phyloP scores from a whole-genome alignment of 306 rosid species.

The Trichosanthes cucumerina region DNA sequence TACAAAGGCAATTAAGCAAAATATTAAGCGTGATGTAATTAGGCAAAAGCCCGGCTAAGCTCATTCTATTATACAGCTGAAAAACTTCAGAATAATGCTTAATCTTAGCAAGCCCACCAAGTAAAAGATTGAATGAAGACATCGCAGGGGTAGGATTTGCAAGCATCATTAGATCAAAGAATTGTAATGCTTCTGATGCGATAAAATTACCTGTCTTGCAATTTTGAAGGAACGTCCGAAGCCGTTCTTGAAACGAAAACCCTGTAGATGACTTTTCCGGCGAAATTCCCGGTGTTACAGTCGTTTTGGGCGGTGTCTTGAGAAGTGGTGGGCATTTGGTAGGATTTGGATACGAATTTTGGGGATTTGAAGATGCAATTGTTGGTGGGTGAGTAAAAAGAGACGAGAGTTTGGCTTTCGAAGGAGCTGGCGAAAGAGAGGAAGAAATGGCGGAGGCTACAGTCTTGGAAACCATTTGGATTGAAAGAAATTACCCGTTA shows the following conservation, averaged over 20 bases:
- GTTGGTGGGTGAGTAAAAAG: neutral
- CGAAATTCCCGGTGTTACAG: neutral
- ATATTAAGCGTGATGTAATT: constrained; percentile 20
- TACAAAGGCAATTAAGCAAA: constrained; percentile 32
- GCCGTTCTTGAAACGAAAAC: constrained; percentile 8
- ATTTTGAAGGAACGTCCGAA: constrained; percentile 16
- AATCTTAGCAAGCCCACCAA: constrained; percentile 25
- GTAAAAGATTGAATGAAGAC: constrained; percentile 26
- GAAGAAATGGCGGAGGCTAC: neutral
- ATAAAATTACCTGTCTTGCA: constrained; percentile 19
- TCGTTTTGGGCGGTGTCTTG: neutral
- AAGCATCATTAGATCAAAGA: constrained; percentile 22
- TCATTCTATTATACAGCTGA: constrained; percentile 15
- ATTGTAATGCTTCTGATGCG: constrained; percentile 16
- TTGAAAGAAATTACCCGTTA: neutral
- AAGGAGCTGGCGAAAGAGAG: neutral
- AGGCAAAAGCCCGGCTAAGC: constrained; percentile 11
- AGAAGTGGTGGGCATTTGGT: neutral
- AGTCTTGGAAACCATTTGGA: neutral
- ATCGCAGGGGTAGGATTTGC: constrained; percentile 25
- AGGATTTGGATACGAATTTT: too few relatives aligned
- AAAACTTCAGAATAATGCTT: constrained; percentile 25
- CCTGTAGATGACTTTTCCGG: neutral
- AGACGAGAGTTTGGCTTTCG: neutral
- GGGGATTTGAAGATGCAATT: neutral